Conservation (phyloP, 345 rosid species). For the Populus euphratica region DNA sequence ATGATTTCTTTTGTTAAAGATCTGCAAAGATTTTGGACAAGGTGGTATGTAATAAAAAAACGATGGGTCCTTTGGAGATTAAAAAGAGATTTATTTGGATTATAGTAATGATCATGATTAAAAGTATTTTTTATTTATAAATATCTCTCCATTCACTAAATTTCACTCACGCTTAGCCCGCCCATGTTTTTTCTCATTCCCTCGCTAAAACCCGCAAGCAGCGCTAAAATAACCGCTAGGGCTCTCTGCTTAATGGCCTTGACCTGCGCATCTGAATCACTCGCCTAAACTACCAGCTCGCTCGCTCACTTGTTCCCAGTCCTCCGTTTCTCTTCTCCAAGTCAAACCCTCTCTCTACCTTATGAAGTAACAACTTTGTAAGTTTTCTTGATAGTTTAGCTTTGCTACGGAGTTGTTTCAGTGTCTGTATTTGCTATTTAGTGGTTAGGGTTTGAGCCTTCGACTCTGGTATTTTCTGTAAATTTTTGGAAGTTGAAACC, state of each 20-base stretch:
- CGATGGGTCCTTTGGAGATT: too few species aligned
- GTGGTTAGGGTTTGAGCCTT: not conserved
- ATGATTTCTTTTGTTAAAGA: too few species aligned
- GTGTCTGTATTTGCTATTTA: not conserved
- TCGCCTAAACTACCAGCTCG: not conserved
- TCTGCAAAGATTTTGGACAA: too few species aligned
- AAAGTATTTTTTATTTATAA: too few species aligned
- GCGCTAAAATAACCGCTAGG: not conserved
- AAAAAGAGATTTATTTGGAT: too few species aligned
- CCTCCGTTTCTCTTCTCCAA: not conserved
- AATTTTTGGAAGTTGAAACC: not conserved
- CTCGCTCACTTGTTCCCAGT: not conserved
- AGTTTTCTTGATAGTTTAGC: not conserved
- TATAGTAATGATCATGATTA: too few species aligned
- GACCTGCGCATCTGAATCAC: not conserved
- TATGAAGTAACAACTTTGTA: not conserved
- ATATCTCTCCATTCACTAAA: too few species aligned
- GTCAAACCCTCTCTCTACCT: not conserved
- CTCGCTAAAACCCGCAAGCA: not conserved
- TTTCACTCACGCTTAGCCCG: too few species aligned
- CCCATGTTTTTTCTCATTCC: too few species aligned
- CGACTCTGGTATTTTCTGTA: not conserved
- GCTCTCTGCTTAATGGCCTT: not conserved
- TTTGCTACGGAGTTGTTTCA: not conserved
- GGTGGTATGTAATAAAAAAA: too few species aligned